Base-by-base conservation (phyloP, 176 grass and related monocot species). In the Urochloa ruziziensis region DNA sequence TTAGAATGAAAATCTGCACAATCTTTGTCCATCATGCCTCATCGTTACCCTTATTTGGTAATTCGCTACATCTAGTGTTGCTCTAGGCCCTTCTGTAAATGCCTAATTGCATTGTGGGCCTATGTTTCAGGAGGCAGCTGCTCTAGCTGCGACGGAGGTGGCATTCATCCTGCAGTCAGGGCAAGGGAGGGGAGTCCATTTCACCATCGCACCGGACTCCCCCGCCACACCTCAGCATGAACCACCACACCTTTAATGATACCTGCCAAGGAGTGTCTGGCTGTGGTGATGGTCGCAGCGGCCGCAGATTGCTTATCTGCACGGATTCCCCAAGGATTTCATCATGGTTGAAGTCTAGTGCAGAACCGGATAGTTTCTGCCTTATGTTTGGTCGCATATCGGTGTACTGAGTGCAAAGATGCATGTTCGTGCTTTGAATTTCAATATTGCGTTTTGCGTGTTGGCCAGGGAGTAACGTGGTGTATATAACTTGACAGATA, bases 161-260 rank as follows among this genome's bases (percentile, higher is more conserved):
- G 91, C 92, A 81, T 98, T 94, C 84, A 98, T 98, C 67, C 88
- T 98, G 47, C 95, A 93, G 79, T 93, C 95, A 7, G 95, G 86
- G 25, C 90, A 95, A 90, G 86, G 84, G 34, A 93, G 90, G 74
- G 92, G 89, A 40, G 77, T 98, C 36, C 92, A 98, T 68, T 95
- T 95, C 72, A 93, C 95, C 80, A 95, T 93, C 15, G 90, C 90
- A 77, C 95, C 92, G 1, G 95, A 98, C 32, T 95, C 95, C 24
- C 95, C 90, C 10, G 75, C 95, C 13, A 91, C 92, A 63, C 95
- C 95, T 27, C 95, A 94, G 65, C 88, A 94, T 13, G 95, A 91
- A 73, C 95, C 95, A 56, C 95, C 92, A 25, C 91, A 85, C 19
- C 81, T 84, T 34, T 94, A 75, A 78, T 56, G 53, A 73, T 21